A percentile compares a stretch with the other conserved stretches of the same genome.
phyloP scores from a whole-genome alignment of 2,329 filamentous ascomycete genomes.

The Macrophomina phaseolina region DNA sequence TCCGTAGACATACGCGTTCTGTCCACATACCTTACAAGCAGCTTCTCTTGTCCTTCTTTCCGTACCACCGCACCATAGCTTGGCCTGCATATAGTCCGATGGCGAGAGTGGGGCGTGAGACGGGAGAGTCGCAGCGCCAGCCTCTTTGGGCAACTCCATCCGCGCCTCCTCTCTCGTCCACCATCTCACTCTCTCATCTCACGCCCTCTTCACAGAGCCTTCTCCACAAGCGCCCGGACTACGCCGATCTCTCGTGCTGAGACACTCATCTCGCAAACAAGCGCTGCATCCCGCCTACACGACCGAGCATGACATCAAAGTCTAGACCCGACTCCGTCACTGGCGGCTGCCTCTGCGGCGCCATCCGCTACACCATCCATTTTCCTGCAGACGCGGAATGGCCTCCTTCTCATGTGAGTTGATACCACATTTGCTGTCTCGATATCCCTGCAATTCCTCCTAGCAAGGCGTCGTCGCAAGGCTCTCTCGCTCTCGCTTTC shows the following conservation, averaged over 20 bases:
- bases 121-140: neutral
- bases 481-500: no score
- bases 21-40: no score
- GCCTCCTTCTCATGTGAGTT: conserved; percentile 33
- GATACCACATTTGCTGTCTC: neutral
- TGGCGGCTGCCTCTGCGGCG: conserved; percentile 37
- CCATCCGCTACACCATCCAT: conserved; percentile 34
- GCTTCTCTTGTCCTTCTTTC: no score
- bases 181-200: neutral
- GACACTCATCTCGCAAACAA: neutral
- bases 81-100: conserved; percentile 1
- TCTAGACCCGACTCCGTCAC: conserved; percentile 14
- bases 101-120: neutral
- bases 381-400: conserved; percentile 34
- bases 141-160: neutral
- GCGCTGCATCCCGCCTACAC: neutral
- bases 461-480: no score
- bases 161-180: neutral
- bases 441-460: neutral
- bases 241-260: no score
- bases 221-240: no score
- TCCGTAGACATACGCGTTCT: no score
- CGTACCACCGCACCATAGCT: neutral
- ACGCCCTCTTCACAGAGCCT: no score
- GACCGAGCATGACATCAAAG: neutral